phyloP scores from a whole-genome alignment of 345 rosid genomes.

The Lagerstroemia speciosa region DNA sequence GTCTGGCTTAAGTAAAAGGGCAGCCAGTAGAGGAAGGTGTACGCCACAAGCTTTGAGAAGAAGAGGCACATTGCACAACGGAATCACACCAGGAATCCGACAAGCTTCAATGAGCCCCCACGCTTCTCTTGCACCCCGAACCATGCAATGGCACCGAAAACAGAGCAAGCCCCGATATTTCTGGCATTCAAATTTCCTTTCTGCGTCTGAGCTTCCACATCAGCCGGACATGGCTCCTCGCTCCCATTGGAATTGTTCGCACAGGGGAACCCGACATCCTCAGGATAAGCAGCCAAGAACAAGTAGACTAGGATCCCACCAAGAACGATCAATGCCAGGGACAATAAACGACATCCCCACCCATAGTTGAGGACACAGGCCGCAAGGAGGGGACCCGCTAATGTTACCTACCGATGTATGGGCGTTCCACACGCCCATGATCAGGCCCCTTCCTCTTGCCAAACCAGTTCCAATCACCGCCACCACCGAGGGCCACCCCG shows the following conservation, averaged over 20 bases:
- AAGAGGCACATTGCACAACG: constrained; percentile 81
- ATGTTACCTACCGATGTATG: constrained; percentile 91
- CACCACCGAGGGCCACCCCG: constrained; percentile 97
- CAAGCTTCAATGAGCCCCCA: constrained; percentile 85
- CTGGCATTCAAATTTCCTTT: not conserved
- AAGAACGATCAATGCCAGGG: constrained; percentile 60
- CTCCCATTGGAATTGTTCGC: constrained; percentile 15
- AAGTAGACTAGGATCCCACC: constrained; percentile 71
- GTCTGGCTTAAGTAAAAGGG: constrained; percentile 89
- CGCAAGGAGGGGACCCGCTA: constrained; percentile 81
- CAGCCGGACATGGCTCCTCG: constrained; percentile 5
- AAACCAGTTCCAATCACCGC: constrained; percentile 92
- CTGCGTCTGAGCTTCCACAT: constrained; percentile 25
- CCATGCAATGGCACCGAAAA: constrained; percentile 7
- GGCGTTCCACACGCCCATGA: constrained; percentile 98
- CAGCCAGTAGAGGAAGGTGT: constrained; percentile 83
- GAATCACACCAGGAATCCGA: constrained; percentile 83
- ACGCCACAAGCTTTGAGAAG: constrained; percentile 87
- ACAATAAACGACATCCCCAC: constrained; percentile 92
- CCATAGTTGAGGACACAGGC: constrained; percentile 82
- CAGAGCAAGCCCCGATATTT: constrained; percentile 4
- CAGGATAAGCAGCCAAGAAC: constrained; percentile 84
- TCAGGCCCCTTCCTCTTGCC: constrained; percentile 86
- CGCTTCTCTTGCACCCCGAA: constrained; percentile 50
- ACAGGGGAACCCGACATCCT: constrained; percentile 70